Percentiles rank a stretch among this genome's conserved stretches.
phyloP scores from a whole-genome alignment of 2,329 filamentous ascomycete genomes.

The Emericellopsis atlantica region DNA sequence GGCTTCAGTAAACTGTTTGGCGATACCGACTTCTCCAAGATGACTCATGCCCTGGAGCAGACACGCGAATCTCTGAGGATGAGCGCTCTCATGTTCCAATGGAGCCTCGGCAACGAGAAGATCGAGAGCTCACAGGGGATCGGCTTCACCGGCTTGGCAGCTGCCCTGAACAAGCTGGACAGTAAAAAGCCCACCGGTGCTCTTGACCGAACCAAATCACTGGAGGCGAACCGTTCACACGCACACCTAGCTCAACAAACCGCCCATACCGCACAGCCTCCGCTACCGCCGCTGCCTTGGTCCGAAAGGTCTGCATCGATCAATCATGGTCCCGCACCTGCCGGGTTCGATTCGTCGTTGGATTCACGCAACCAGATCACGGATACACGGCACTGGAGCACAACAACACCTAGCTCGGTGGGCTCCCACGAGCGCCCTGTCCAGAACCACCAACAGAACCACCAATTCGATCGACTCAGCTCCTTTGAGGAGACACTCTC shows the following conservation, averaged over 20 bases:
- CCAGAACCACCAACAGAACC: constrained; percentile 10
- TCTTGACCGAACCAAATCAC: not conserved
- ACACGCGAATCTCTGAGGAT: constrained; percentile 50
- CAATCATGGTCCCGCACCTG: not conserved
- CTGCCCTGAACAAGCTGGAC: constrained; percentile 39
- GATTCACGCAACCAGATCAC: not conserved
- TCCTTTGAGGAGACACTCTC: constrained; percentile 15
- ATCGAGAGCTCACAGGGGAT: constrained; percentile 50
- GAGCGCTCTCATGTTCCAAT: constrained; percentile 52
- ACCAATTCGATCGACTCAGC: constrained; percentile 13
- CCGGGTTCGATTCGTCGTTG: not conserved
- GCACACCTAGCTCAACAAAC: not conserved
- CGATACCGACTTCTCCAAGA: constrained; percentile 48
- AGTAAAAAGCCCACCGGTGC: constrained; percentile 1
- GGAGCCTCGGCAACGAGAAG: constrained; percentile 46
- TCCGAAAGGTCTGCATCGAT: not conserved
- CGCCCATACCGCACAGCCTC: not conserved
- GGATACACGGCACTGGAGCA: constrained; percentile 3
- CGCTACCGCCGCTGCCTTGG: constrained; percentile 1
- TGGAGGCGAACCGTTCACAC: not conserved
- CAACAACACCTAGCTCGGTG: constrained; percentile 14
- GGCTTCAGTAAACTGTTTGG: constrained; percentile 52
- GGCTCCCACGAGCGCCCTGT: constrained; percentile 15
- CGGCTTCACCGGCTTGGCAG: constrained; percentile 54
- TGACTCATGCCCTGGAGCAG: constrained; percentile 41